Evolutionary conservation across 106 monocot genomes (phyloP).

Genomic region (Phalaenopsis equestris): DNA sequence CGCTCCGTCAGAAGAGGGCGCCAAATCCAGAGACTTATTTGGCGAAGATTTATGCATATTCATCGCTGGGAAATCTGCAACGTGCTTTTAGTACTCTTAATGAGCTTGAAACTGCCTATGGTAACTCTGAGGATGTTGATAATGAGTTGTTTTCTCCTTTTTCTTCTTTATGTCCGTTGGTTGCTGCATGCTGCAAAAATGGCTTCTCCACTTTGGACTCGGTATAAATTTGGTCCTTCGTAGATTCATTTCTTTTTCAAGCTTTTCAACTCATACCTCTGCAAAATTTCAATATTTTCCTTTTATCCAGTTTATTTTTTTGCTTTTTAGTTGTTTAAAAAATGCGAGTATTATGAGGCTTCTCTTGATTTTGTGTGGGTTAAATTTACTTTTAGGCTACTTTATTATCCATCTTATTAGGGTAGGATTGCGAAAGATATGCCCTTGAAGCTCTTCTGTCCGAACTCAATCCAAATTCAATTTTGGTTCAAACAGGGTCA

Average conservation of each 20-base stretch:
- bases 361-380: not conserved
- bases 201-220: constrained; percentile 86
- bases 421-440: not conserved
- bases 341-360: not conserved
- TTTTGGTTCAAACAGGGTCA: not conserved
- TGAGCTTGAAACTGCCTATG: constrained; percentile 76
- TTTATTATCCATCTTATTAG: not conserved
- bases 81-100: constrained; percentile 75
- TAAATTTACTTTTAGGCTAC: not conserved
- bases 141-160: constrained; percentile 84
- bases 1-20: constrained; percentile 70
- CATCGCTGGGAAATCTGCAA: constrained; percentile 71
- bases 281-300: not conserved
- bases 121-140: constrained; percentile 42
- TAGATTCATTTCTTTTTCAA: not conserved
- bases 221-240: constrained; percentile 27
- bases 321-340: not conserved
- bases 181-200: constrained; percentile 79
- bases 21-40: constrained; percentile 83
- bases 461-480: too few relatives aligned
- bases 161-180: constrained; percentile 75
- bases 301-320: not conserved
- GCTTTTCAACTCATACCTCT: not conserved
- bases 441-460: not conserved
- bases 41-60: constrained; percentile 68